phyloP scores from a whole-genome alignment of 352 stramenopile species.

The Pythium periplocum region DNA sequence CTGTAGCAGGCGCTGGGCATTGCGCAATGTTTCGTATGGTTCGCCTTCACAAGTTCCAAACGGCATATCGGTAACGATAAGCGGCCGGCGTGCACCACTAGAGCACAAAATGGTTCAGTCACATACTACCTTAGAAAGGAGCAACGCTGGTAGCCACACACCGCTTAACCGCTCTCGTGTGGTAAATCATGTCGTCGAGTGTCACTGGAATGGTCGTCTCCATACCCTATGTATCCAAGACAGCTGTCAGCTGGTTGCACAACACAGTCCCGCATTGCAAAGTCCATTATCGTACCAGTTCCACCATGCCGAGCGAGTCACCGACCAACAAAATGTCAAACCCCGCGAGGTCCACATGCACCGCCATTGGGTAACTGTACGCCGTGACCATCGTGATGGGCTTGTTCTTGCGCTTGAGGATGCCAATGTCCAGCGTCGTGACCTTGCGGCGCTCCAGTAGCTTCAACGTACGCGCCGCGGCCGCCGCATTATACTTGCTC shows the following conservation, averaged over 20 bases:
- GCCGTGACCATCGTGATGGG: constrained; percentile 99
- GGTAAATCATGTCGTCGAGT: constrained; percentile 98
- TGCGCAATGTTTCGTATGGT: constrained; percentile 89
- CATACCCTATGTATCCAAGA: constrained; percentile 46
- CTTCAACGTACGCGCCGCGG: constrained; percentile 68
- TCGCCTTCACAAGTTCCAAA: constrained; percentile 96
- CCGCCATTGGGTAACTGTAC: constrained; percentile 96
- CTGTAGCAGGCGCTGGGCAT: constrained; percentile 93
- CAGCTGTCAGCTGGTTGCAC: constrained; percentile 2
- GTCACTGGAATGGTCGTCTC: constrained; percentile 92
- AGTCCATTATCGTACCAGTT: constrained; percentile 78
- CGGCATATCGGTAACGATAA: constrained; percentile 98
- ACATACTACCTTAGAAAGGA: too few relatives aligned
- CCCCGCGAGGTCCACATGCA: constrained; percentile 96
- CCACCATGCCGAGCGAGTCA: constrained; percentile 98
- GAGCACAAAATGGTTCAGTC: neutral
- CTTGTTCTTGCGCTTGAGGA: constrained; percentile 91
- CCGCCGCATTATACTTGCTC: constrained; percentile 37
- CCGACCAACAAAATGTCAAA: constrained; percentile 98
- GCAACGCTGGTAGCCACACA: constrained; percentile 12
- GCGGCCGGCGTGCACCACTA: constrained; percentile 71
- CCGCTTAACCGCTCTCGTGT: constrained; percentile 94
- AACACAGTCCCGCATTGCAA: constrained; percentile 41
- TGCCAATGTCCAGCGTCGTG: constrained; percentile 75
- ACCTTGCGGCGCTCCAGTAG: constrained; percentile 83